These are phyloP conservation scores for Sarcodon sp. DNA, from an alignment of 768 basidiomycete species.

Conservation along the genomic window DNA sequence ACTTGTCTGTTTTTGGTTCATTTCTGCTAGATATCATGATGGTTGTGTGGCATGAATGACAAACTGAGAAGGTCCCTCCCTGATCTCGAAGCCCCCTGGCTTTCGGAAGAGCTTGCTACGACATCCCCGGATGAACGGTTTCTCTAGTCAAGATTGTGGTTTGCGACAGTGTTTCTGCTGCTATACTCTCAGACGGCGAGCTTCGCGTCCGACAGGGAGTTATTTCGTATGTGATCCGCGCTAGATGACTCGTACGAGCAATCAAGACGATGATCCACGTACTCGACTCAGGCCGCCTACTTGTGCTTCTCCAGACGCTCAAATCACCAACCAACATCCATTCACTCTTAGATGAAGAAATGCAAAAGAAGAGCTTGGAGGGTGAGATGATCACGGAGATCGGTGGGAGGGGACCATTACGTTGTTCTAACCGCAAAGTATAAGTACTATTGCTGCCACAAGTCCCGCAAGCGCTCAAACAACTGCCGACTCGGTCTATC, in stretches of 20 bases:
- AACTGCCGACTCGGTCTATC: slow-evolving; percentile 73
- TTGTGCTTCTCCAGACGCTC: slow-evolving; percentile 70
- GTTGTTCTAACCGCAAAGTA: slow-evolving; percentile 72
- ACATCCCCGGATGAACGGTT: slow-evolving; percentile 63
- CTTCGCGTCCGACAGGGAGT: slow-evolving; percentile 82
- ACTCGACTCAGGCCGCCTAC: slow-evolving; percentile 40
- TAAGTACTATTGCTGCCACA: too few relatives aligned
- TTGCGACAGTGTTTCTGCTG: slow-evolving; percentile 83
- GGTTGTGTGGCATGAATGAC: slow-evolving; percentile 82
- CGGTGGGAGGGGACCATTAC: slow-evolving; percentile 73
- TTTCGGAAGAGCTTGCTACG: slow-evolving; percentile 34
- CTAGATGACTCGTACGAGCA: too few relatives aligned
- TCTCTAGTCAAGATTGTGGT: slow-evolving; percentile 69
- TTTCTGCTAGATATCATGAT: slow-evolving; percentile 38
- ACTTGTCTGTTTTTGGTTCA: not conserved
- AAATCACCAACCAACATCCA: slow-evolving; percentile 56
- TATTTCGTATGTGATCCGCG: slow-evolving; percentile 53
- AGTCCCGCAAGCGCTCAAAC: slow-evolving; percentile 77
- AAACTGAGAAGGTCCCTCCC: slow-evolving; percentile 53
- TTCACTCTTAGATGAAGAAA: slow-evolving; percentile 34
- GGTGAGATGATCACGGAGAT: slow-evolving; percentile 55
- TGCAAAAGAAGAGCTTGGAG: slow-evolving; percentile 44
- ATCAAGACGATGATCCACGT: too few relatives aligned
- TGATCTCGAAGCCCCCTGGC: slow-evolving; percentile 44
- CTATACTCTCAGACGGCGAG: slow-evolving; percentile 67